Evolutionary conservation across 139 green algal genomes (phyloP).

Genomic region (Coelastrella sp.): DNA sequence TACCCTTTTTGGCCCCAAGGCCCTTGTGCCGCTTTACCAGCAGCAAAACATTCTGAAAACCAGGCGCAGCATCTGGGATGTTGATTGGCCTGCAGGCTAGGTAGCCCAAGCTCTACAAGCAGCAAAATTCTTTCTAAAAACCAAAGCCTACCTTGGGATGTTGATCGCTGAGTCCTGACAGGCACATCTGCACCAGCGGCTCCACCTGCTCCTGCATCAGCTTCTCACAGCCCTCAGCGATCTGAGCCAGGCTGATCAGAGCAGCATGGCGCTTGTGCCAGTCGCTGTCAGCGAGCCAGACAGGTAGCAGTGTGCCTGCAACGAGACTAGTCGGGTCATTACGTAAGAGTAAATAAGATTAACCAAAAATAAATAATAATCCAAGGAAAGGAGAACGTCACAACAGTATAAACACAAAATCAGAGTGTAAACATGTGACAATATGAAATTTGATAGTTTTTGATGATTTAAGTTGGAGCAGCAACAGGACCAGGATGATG

Average conservation of each 20-base stretch:
- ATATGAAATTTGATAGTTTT: no score
- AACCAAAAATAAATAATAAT: no score
- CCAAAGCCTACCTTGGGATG: conserved; percentile 79
- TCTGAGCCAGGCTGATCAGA: conserved; percentile 94
- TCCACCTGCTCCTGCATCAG: conserved; percentile 85
- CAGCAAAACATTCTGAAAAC: no score
- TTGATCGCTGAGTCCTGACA: conserved; percentile 77
- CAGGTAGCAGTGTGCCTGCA: conserved; percentile 71
- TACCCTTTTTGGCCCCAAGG: no score
- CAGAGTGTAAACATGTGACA: background rate
- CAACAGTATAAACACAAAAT: background rate
- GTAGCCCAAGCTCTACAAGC: background rate
- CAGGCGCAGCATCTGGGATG: no score
- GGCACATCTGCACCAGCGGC: conserved; percentile 86
- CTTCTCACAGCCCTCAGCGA: conserved; percentile 97
- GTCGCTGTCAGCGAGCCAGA: conserved; percentile 79
- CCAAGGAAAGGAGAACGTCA: background rate
- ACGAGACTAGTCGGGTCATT: background rate
- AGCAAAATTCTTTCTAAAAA: no score
- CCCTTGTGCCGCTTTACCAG: no score
- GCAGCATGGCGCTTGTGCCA: conserved; percentile 95
- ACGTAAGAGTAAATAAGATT: no score
- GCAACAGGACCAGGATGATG: no score
- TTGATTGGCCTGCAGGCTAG: background rate
- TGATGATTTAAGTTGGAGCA: no score